Evolutionary conservation across 306 rosid genomes (phyloP).

Genomic region (Astragalus glycyphyllos): DNA sequence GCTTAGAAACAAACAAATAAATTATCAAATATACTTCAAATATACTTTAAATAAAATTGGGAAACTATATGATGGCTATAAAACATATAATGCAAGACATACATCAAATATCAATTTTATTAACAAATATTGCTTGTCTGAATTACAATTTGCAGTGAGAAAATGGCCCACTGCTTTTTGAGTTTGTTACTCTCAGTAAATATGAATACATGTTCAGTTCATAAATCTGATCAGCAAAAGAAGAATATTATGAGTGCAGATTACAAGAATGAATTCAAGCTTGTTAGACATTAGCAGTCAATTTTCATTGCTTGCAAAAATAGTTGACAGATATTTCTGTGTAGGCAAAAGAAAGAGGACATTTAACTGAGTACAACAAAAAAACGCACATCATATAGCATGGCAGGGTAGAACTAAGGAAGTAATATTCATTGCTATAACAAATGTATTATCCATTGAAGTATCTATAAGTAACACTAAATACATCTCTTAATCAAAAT

Average conservation of each 20-base stretch:
- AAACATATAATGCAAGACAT: conserved; percentile 22
- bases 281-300: conserved; percentile 17
- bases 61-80: conserved; percentile 14
- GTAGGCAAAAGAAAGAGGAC: not conserved
- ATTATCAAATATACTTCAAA: conserved; percentile 19
- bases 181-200: conserved; percentile 15
- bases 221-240: conserved; percentile 8
- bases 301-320: conserved; percentile 18
- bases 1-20: conserved; percentile 31
- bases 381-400: conserved; percentile 8
- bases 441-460: not conserved
- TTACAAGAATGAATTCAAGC: conserved; percentile 24
- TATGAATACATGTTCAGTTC: conserved; percentile 8
- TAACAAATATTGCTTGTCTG: conserved; percentile 3
- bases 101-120: conserved; percentile 28
- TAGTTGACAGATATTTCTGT: not conserved
- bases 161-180: conserved; percentile 6
- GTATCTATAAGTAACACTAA: not conserved
- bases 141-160: conserved; percentile 18
- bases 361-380: not conserved
- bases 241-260: not conserved
- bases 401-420: conserved; percentile 3
- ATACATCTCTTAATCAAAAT: not conserved
- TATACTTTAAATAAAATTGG: not conserved
- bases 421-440: not conserved